Evolutionary conservation across 129 eudicot species (phyloP).

Genomic region (Flaveria brownii): DNA sequence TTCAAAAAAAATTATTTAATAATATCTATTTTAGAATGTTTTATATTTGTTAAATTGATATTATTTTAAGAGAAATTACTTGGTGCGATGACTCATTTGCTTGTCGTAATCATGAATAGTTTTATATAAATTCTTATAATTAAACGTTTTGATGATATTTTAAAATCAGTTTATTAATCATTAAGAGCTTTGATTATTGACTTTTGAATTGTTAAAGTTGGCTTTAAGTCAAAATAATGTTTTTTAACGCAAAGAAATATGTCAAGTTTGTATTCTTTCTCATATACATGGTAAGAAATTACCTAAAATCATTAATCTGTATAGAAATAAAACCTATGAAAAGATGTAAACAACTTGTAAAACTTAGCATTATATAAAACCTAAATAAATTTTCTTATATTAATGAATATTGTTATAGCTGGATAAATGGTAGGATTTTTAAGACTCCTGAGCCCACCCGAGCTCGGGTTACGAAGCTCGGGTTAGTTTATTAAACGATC

Average conservation of each 20-base stretch:
- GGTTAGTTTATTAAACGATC: too few relatives aligned
- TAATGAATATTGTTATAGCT: too few relatives aligned
- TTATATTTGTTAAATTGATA: conserved; percentile 2
- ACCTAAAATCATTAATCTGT: background rate
- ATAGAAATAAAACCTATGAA: too few relatives aligned
- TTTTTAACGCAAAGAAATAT: background rate
- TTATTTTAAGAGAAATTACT: background rate
- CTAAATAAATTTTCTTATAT: too few relatives aligned
- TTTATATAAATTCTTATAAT: background rate
- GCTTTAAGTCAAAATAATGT: background rate
- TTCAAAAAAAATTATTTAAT: too few relatives aligned
- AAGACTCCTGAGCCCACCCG: too few relatives aligned
- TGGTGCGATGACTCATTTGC: background rate
- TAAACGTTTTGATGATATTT: background rate
- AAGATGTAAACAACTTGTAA: too few relatives aligned
- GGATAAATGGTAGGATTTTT: too few relatives aligned
- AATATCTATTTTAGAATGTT: background rate
- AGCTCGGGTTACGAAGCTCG: too few relatives aligned
- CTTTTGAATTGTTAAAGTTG: background rate
- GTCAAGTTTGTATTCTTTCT: background rate
- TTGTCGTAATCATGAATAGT: background rate
- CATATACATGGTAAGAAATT: background rate
- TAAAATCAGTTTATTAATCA: background rate
- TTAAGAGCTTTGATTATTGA: background rate
- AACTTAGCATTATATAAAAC: too few relatives aligned